phyloP scores from a whole-genome alignment of 352 stramenopile species.

The Phytophthora europaea region DNA sequence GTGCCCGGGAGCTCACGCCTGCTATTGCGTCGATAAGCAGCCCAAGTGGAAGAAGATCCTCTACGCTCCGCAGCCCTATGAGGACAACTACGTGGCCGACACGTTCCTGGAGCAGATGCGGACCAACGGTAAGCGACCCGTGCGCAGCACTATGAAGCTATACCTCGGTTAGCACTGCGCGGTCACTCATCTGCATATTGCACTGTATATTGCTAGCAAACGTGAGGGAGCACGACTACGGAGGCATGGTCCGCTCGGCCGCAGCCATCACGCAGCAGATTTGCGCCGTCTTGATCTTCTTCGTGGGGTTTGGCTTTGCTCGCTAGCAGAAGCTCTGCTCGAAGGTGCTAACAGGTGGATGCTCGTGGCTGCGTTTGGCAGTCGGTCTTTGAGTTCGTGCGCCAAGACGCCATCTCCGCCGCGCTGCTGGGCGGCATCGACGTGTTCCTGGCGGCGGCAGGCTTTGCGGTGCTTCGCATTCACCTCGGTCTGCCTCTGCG shows the following conservation, averaged over 20 bases:
- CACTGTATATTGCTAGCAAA: constrained; percentile 55
- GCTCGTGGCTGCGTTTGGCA: constrained; percentile 25
- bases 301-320: constrained; percentile 50
- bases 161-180: not conserved
- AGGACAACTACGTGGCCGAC: constrained; percentile 92
- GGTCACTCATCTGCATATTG: not conserved
- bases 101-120: constrained; percentile 93
- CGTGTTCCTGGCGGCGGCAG: constrained; percentile 58
- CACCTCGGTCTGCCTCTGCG: constrained; percentile 45
- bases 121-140: constrained; percentile 77
- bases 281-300: constrained; percentile 90
- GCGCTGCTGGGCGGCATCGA: constrained; percentile 67
- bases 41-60: constrained; percentile 89
- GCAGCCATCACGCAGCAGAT: constrained; percentile 92
- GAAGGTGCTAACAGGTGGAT: not conserved
- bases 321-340: not conserved
- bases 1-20: constrained; percentile 2
- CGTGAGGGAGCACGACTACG: constrained; percentile 86
- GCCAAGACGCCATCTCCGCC: constrained; percentile 63
- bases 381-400: constrained; percentile 82
- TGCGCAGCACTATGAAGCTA: not conserved
- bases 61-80: constrained; percentile 89
- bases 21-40: constrained; percentile 11
- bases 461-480: constrained; percentile 66
- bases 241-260: constrained; percentile 85